These are phyloP conservation scores for Cercis canadensis DNA, from an alignment of 306 rosid genomes.

Conservation along the genomic window DNA sequence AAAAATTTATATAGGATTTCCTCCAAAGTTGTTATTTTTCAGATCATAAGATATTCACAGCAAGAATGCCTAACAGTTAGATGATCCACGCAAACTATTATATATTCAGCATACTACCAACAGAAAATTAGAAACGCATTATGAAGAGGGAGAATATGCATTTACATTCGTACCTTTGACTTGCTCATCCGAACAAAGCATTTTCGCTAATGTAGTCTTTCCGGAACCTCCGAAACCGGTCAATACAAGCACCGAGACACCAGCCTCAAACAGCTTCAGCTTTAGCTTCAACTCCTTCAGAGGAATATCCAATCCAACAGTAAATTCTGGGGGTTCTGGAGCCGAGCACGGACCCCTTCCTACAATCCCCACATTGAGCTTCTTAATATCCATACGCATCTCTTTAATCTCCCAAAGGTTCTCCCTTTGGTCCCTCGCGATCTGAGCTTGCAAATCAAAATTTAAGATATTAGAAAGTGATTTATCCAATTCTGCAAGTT, in stretches of 20 bases:
- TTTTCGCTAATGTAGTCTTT: conserved; percentile 57
- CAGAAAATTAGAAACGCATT: too few relatives aligned
- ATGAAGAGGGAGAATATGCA: too few relatives aligned
- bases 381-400: not conserved
- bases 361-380: conserved; percentile 8
- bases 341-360: conserved; percentile 40
- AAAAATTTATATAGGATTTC: too few relatives aligned
- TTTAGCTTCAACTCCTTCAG: conserved; percentile 52
- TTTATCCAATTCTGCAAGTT: conserved; percentile 43
- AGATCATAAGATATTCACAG: too few relatives aligned
- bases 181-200: conserved; percentile 51
- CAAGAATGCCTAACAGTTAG: too few relatives aligned
- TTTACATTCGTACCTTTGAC: conserved; percentile 55
- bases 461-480: conserved; percentile 22
- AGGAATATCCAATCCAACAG: conserved; percentile 57
- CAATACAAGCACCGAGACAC: conserved; percentile 40
- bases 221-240: conserved; percentile 63
- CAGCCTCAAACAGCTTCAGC: conserved; percentile 42
- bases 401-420: not conserved
- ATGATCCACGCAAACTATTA: too few relatives aligned
- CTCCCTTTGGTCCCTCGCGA: conserved; percentile 28
- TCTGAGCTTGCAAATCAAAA: conserved; percentile 31
- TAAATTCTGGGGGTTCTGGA: conserved; percentile 41
- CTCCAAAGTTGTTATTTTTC: too few relatives aligned
- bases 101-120: too few relatives aligned